Base-by-base conservation (phyloP, 148 eudicot genomes). In the Cornus kousa region DNA sequence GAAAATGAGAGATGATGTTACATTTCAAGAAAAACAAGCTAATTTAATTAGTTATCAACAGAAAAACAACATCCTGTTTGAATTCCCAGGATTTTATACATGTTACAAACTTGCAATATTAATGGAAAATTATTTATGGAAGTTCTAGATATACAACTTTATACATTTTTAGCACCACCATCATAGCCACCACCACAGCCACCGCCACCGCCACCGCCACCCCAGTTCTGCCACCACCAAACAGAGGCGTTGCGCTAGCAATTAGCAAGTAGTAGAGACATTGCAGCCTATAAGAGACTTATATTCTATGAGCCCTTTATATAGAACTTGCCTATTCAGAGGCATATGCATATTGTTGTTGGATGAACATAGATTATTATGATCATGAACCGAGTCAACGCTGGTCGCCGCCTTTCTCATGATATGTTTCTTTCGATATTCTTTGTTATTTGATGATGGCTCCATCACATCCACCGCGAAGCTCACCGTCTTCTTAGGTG, bases 311-410 rank as follows among this genome's bases (percentile, higher is more conserved):
- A 87, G 87, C 74, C 93, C 95, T 78, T 83, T 89, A 59, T 93
- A 93, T 83, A 93, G 78, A 5, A 65, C 89, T 87, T 87, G 82
- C 81, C 95, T 80, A 57, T 91, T 93, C 16, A 80, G 86, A 20
- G 97, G 97, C 90, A 91, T 88, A 20, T 94, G 97, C 90, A 91
- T 88, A 3, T 79, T 22, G 13, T 73, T 43, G 48, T 43, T 43
- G 48, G 48, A 43, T 43, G 48, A 43, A 43, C 48, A 43, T 43
- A 6, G 48, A 43, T 9, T 9, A 43, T 43, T 5, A 43, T 43
- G 48, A 6, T 43, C 8, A 43, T 43, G 48, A 62, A 62, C 23
- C 23, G 7, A 24, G 74, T 17, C 14, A 28, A 13, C 65, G 39
- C 39, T 35, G 9, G 79, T 22, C 48, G 50, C n/a, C 39, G 75